A percentile compares a stretch with the other conserved stretches of the same genome.
Evolutionary conservation across 345 rosid species (phyloP).

Genomic region (Passiflora organensis): DNA sequence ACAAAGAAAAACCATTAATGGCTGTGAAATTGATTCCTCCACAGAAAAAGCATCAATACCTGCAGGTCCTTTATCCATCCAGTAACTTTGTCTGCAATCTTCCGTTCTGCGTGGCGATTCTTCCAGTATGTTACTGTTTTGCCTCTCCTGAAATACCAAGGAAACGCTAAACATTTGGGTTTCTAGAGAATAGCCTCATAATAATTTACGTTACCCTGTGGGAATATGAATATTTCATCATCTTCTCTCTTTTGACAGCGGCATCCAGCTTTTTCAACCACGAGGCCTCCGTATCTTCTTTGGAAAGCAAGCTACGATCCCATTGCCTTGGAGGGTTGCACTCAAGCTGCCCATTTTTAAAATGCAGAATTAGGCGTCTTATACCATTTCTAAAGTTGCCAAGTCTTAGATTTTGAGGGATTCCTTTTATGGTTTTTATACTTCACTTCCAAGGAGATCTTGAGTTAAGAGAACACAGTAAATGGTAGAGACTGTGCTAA

Average conservation of each 20-base stretch:
- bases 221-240: constrained; percentile 77
- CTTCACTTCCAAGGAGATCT: background rate
- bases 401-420: background rate
- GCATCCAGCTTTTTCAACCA: constrained; percentile 64
- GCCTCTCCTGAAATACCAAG: constrained; percentile 56
- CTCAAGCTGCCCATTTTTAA: constrained; percentile 28
- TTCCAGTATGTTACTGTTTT: constrained; percentile 32
- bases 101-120: constrained; percentile 38
- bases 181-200: no score
- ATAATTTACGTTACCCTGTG: constrained; percentile 42
- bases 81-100: constrained; percentile 30
- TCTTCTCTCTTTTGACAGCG: constrained; percentile 51
- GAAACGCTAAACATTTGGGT: no score
- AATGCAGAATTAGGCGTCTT: background rate
- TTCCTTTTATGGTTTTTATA: background rate
- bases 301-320: constrained; percentile 53
- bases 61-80: constrained; percentile 23
- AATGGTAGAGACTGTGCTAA: no score
- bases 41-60: constrained; percentile 12
- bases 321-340: constrained; percentile 42
- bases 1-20: constrained; percentile 16
- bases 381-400: background rate
- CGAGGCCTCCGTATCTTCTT: constrained; percentile 52
- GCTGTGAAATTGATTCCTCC: constrained; percentile 23
- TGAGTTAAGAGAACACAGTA: no score